A percentile compares a stretch with the other conserved stretches of the same genome.
Evolutionary conservation across 306 rosid genomes (phyloP).

Genomic region (Leucaena leucocephala): DNA sequence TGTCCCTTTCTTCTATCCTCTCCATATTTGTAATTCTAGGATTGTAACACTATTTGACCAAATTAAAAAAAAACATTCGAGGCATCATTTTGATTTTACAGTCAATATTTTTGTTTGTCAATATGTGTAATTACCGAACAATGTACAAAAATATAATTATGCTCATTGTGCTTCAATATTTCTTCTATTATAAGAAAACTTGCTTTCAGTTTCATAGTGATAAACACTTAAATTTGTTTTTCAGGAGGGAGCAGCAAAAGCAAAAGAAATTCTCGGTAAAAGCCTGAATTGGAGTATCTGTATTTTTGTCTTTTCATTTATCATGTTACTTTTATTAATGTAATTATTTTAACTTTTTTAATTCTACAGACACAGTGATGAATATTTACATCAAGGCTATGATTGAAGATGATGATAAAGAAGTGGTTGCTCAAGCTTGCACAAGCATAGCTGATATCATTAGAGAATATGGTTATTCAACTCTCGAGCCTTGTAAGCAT

Average conservation of each 20-base stretch:
- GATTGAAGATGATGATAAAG: slow-evolving; percentile 96
- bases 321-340: slow-evolving; percentile 13
- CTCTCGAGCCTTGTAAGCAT: slow-evolving; percentile 86
- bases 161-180: slow-evolving; percentile 17
- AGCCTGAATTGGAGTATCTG: slow-evolving; percentile 26
- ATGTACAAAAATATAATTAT: slow-evolving; percentile 1
- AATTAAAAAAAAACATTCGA: neutral
- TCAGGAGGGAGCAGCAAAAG: slow-evolving; percentile 85
- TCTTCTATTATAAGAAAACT: slow-evolving; percentile 19
- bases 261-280: slow-evolving; percentile 77
- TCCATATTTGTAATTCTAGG: neutral
- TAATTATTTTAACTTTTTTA: slow-evolving; percentile 17
- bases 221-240: slow-evolving; percentile 38
- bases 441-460: slow-evolving; percentile 79
- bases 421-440: slow-evolving; percentile 96
- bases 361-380: slow-evolving; percentile 77
- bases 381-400: slow-evolving; percentile 76
- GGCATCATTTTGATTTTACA: slow-evolving; percentile 20
- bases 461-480: slow-evolving; percentile 78
- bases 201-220: slow-evolving; percentile 16
- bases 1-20: neutral
- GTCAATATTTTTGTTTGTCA: slow-evolving; percentile 5
- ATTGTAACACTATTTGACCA: neutral
- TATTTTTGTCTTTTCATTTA: slow-evolving; percentile 10
- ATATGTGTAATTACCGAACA: slow-evolving; percentile 19